A percentile compares a stretch with the other conserved stretches of the same genome.
Evolutionary conservation across 2,329 filamentous ascomycete species (phyloP).

Genomic region (Coniochaeta sp.): DNA sequence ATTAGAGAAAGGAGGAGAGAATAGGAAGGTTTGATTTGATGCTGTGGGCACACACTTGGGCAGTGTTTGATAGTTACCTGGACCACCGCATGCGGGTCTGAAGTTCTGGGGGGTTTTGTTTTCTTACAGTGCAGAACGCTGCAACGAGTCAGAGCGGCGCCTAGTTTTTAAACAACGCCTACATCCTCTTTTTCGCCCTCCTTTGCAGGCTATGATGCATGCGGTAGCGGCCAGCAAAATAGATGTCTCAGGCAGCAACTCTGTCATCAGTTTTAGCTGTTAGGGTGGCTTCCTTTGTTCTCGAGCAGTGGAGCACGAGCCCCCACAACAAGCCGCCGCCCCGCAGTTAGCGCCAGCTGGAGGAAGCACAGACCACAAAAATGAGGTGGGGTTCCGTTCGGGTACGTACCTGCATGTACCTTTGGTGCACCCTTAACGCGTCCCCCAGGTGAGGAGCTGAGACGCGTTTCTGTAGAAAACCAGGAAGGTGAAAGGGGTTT

Average conservation of each 20-base stretch:
- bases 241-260: slow-evolving; percentile 7
- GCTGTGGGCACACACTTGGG: too few relatives aligned
- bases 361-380: neutral
- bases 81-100: slow-evolving; percentile 1
- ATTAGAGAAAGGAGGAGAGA: slow-evolving; percentile 10
- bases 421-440: too few relatives aligned
- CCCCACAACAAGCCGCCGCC: neutral
- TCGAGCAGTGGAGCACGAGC: neutral
- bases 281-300: too few relatives aligned
- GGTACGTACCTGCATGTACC: neutral
- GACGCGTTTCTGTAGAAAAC: neutral
- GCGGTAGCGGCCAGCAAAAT: neutral
- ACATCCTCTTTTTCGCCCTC: too few relatives aligned
- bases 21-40: slow-evolving; percentile 23
- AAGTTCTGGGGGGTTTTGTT: neutral
- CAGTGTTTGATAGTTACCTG: neutral
- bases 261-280: too few relatives aligned
- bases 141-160: neutral
- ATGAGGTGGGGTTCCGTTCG: neutral
- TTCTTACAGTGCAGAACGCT: slow-evolving; percentile 1
- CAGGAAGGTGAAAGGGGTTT: too few relatives aligned
- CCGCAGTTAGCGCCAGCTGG: neutral
- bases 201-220: neutral
- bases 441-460: neutral
- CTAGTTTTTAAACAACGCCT: too few relatives aligned